These are phyloP conservation scores for Ophiostoma sp. DNA, from an alignment of 2,329 filamentous ascomycete genomes.

Conservation along the genomic window DNA sequence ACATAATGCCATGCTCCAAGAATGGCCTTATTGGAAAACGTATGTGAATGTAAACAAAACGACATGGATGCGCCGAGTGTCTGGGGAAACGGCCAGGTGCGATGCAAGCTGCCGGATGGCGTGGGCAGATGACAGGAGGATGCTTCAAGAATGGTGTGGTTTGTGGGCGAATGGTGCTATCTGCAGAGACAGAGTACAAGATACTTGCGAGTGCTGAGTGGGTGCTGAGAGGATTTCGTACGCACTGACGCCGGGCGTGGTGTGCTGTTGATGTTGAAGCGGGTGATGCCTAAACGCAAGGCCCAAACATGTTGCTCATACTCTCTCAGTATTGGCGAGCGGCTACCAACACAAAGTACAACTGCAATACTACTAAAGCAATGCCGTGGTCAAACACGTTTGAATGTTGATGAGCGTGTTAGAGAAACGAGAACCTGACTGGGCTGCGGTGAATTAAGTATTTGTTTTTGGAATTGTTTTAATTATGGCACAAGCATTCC, in stretches of 20 bases:
- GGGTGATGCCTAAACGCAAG: background rate
- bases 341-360: background rate
- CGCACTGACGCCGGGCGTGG: background rate
- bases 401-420: background rate
- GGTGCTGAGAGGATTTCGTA: background rate
- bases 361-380: background rate
- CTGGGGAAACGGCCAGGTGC: conserved; percentile 14
- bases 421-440: background rate
- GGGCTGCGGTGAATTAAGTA: background rate
- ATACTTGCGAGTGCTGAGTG: background rate
- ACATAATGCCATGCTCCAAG: background rate
- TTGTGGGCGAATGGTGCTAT: conserved; percentile 19
- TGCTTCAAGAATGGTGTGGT: conserved; percentile 21
- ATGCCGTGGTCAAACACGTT: conserved; percentile 5
- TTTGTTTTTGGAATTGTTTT: background rate
- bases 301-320: background rate
- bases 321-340: background rate
- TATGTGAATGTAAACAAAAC: background rate
- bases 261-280: background rate
- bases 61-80: conserved; percentile 1
- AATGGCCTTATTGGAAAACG: background rate
- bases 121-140: conserved; percentile 22
- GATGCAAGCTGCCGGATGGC: conserved; percentile 16
- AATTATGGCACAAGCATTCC: conserved; percentile 1
- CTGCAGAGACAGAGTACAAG: background rate